These are phyloP conservation scores for Angophora floribunda DNA, from an alignment of 345 rosid genomes.

Conservation along the genomic window DNA sequence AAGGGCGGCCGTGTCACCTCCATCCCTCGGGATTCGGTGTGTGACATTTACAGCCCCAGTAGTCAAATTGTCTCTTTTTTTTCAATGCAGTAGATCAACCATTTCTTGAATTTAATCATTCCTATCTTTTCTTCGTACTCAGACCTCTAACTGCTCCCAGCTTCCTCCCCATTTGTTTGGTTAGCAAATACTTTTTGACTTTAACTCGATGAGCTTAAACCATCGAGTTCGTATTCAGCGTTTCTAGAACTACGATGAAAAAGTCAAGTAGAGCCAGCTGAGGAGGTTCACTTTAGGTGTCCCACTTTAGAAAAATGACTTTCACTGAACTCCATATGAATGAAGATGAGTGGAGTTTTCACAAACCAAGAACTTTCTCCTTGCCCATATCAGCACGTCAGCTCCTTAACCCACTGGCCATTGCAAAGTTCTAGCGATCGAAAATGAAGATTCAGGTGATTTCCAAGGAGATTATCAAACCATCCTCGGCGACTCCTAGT, in stretches of 20 bases:
- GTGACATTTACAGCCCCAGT: neutral
- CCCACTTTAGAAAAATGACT: neutral
- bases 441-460: conserved; percentile 1
- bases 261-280: neutral
- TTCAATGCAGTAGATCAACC: neutral
- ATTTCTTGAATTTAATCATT: neutral
- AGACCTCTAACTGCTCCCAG: neutral
- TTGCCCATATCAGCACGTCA: neutral
- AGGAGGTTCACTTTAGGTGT: neutral
- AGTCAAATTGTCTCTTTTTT: neutral
- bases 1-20: no score
- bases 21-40: no score
- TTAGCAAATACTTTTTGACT: neutral
- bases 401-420: neutral
- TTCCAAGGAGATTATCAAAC: conserved; percentile 3
- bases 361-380: neutral
- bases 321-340: neutral
- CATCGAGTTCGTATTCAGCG: neutral
- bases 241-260: neutral
- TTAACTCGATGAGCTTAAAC: neutral
- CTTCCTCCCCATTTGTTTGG: neutral
- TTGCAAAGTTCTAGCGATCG: neutral
- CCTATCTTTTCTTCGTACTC: neutral
- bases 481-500: conserved; percentile 8
- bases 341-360: neutral